phyloP scores from a whole-genome alignment of 371 early-diverging fungal genomes.

The Saksenaea oblongispora region DNA sequence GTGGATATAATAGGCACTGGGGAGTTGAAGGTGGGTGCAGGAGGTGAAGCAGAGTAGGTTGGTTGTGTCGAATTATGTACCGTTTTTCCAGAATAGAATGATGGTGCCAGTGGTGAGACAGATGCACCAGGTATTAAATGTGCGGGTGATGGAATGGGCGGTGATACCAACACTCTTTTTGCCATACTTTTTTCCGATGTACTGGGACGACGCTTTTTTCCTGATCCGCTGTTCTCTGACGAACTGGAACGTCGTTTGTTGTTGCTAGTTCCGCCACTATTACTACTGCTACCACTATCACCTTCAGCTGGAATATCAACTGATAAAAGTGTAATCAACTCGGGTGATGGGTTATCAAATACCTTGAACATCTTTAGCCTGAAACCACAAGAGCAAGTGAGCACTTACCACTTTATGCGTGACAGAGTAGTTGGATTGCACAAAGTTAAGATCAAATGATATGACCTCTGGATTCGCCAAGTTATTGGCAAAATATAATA shows the following conservation, averaged over 20 bases:
- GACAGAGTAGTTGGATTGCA: constrained; percentile 50
- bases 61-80: constrained; percentile 6
- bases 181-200: constrained; percentile 5
- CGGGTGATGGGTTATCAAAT: constrained; percentile 29
- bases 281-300: neutral
- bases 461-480: constrained; percentile 44
- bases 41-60: constrained; percentile 16
- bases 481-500: constrained; percentile 57
- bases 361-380: neutral
- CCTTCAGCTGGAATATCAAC: neutral
- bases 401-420: constrained; percentile 43
- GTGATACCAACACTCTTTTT: constrained; percentile 10
- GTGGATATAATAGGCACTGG: constrained; percentile 7
- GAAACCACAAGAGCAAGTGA: neutral
- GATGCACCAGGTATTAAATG: constrained; percentile 9
- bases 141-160: constrained; percentile 14
- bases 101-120: constrained; percentile 19
- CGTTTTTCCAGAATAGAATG: constrained; percentile 9
- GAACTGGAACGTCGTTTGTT: constrained; percentile 9
- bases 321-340: constrained; percentile 18
- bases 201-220: constrained; percentile 17
- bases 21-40: constrained; percentile 11
- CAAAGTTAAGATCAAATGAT: constrained; percentile 63
- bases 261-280: neutral
- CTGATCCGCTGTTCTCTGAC: neutral